These are phyloP conservation scores for Fusarium coicis DNA, from an alignment of 2,329 filamentous ascomycete species.

Conservation along the genomic window DNA sequence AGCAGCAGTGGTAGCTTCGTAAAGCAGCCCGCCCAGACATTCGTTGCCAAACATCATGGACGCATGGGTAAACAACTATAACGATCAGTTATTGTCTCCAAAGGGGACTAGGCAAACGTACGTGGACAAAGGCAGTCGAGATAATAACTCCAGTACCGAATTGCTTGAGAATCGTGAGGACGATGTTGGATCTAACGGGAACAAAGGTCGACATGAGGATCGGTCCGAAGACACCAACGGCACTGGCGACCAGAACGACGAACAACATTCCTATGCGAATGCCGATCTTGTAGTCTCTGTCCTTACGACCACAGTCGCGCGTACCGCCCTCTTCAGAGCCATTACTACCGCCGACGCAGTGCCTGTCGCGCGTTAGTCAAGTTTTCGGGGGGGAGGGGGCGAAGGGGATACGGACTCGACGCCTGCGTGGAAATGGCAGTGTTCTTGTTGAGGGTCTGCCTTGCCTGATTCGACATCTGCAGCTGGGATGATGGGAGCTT, in stretches of 20 bases:
- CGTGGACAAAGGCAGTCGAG: conserved; percentile 76
- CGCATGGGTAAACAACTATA: conserved; percentile 76
- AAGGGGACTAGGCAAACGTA: conserved; percentile 48
- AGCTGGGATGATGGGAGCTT: conserved; percentile 28
- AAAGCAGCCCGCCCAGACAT: conserved; percentile 72
- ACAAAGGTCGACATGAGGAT: conserved; percentile 70
- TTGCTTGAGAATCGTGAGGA: conserved; percentile 75
- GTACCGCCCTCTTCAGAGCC: conserved; percentile 24
- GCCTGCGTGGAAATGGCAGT: conserved; percentile 80
- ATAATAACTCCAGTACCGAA: conserved; percentile 80
- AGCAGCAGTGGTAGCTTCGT: conserved; percentile 75
- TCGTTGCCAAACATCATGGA: conserved; percentile 76
- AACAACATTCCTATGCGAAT: conserved; percentile 80
- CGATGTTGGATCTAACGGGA: conserved; percentile 57
- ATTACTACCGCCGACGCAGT: conserved; percentile 62
- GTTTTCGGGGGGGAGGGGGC: rapidly evolving
- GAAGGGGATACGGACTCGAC: conserved; percentile 67
- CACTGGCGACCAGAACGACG: conserved; percentile 74
- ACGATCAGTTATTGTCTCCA: background rate
- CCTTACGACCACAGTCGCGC: conserved; percentile 58
- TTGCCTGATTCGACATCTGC: conserved; percentile 31
- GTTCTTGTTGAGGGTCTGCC: conserved; percentile 42
- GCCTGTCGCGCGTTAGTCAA: conserved; percentile 50
- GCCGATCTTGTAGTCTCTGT: conserved; percentile 72
- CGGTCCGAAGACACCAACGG: conserved; percentile 75